Percentiles rank a stretch among this genome's conserved stretches.
These are phyloP conservation scores for Fusarium sp. DNA, from an alignment of 2,329 filamentous ascomycete species.

Conservation along the genomic window DNA sequence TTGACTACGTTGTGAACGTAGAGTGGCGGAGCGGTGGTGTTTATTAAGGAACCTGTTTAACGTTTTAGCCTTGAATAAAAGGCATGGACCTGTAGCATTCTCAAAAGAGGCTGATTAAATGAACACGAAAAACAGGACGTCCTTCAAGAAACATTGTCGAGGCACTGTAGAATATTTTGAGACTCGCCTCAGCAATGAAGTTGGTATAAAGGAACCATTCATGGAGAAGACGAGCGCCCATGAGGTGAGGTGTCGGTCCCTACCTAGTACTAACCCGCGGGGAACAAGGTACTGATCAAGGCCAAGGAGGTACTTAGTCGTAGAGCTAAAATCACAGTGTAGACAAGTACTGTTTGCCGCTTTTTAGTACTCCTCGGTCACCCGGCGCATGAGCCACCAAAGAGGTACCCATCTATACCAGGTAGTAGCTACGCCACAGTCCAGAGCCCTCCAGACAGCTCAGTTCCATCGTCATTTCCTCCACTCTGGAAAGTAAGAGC, in stretches of 20 bases:
- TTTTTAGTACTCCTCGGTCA: conserved; percentile 22
- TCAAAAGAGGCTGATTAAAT: conserved; percentile 15
- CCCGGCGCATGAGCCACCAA: conserved; percentile 37
- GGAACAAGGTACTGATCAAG: conserved; percentile 23
- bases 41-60: conserved; percentile 25
- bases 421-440: conserved; percentile 38
- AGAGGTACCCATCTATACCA: background rate
- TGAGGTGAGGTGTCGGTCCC: conserved; percentile 33
- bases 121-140: conserved; percentile 22
- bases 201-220: conserved; percentile 35
- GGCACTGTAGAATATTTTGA: conserved; percentile 1
- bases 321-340: rapidly evolving
- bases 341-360: conserved; percentile 12
- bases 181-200: conserved; percentile 20
- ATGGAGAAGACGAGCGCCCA: conserved; percentile 27
- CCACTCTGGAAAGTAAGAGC: conserved; percentile 10
- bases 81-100: conserved; percentile 32
- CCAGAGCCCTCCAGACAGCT: background rate
- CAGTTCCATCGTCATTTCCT: conserved; percentile 38
- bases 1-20: conserved; percentile 19
- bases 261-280: conserved; percentile 20
- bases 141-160: conserved; percentile 19
- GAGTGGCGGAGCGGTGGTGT: conserved; percentile 33
- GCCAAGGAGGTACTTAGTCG: conserved; percentile 12
- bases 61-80: conserved; percentile 18